Evolutionary conservation across 2,329 filamentous ascomycete genomes (phyloP), one percentile per base, ranked within the genome.

Genomic region (Ceratocystis papillata): DNA sequence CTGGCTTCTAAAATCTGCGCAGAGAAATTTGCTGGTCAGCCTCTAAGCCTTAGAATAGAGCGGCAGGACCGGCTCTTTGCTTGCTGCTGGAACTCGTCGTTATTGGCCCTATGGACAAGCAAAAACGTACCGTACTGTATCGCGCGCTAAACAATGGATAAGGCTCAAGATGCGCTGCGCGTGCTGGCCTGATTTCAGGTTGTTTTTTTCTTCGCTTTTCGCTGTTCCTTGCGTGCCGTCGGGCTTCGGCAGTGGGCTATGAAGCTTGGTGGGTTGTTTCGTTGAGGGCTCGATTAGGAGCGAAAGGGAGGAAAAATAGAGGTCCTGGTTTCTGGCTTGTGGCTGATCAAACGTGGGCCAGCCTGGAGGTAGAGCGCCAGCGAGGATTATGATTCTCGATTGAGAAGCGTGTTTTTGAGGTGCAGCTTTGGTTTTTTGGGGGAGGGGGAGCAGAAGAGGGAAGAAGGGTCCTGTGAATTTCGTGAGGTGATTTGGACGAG

Each of bases 21-120:
- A 28, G 55, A 59, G 55, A 59, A 59, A 33, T 59, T 59, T 59
- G 5, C 55, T 59, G n/a, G 55, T 59, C 55, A 59, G 55, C 55
- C 12, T 59, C 28, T 20, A n/a, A 7, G 55, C 17, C 53, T 30
- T 57, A 25, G 55, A 7, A 37, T 17, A 59, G 8, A 25, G 53
- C 53, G 53, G 55, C 55, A 59, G 55, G n/a, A 10, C 55, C 55
- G 55, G 55, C 17, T 37, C 30, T 20, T n/a, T 41, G 8, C 25
- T 59, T 17, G 28, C 53, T 17, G 17, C 10, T 59, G 55, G 55
- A 59, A 59, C 55, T 59, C 28, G 8, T 28, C 20, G 28, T 12
- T 59, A 8, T 12, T 30, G 55, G 15, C 17, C 7, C 28, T 30
- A 6, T 59, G 25, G 55, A 1, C 55, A 30, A 12, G 17, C 17